Base-by-base conservation (phyloP, 768 basidiomycete genomes). In the Phanerodontia chrysosporium region DNA sequence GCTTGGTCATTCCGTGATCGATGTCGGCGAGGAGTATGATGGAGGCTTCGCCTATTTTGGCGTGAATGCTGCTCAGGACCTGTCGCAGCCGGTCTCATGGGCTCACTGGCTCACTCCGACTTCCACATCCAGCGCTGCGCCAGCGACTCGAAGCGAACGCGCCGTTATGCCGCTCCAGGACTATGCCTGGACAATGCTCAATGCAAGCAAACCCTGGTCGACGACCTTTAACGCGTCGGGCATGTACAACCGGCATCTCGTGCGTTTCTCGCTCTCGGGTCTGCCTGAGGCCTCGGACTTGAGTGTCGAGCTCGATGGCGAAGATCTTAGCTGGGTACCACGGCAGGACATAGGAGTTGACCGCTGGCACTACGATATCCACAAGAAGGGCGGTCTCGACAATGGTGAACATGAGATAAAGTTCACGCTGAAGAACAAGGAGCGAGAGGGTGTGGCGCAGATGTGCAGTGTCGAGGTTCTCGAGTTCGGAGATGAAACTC, bases 1-100 rank as follows among this genome's bases (percentile, higher is more conserved):
- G 70, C 81, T 91, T 1, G 90, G 90, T 0, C 90, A 92, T 71
- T 89, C 87, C 24, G 82, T 91, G 49, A 88, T 91, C 64, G 74
- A 82, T 7, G 85, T 90, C 21, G 90, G 90, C 3, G 90, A 92
- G 72, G 90, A 91, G 72, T 91, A 92, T 66, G 90, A 92, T 62
- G 90, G 89, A 13, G 90, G 88, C 3, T 83, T 71, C 60, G 85
- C 76, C 2, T 92, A 92, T 69, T 89, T 79, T 64, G 90, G 90
- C 16, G 76, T 79, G 35, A 89, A 92, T 65, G 80, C 87, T 3
- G 76, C 78, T 27, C 72, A 79, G 46, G 69, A 83, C 61, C 64
- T 72, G 30, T 69, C 71, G 10, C 55, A 73, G 27, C 70, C 76
- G 30, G 66, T 88, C 28, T 79, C 85, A 7, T 92, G 90, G 90